Evolutionary conservation across 805 yeast species (phyloP).

Genomic region (Komagataella mondaviorum): DNA sequence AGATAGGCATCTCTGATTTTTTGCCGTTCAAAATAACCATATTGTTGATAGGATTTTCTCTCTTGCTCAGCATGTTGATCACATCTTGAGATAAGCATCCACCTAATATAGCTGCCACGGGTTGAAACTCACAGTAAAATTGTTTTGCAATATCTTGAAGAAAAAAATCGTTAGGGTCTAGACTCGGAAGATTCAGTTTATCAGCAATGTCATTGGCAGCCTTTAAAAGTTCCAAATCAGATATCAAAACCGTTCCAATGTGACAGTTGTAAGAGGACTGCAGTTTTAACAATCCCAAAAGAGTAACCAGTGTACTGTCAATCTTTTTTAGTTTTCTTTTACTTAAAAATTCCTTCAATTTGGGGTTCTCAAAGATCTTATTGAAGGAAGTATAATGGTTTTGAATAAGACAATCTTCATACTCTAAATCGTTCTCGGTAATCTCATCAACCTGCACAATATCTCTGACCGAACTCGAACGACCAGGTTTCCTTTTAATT

Average conservation of each 20-base stretch:
- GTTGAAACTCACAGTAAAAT: slow-evolving; percentile 55
- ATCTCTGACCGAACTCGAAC: slow-evolving; percentile 25
- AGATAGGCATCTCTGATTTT: slow-evolving; percentile 67
- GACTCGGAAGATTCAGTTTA: slow-evolving; percentile 18
- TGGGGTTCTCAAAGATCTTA: slow-evolving; percentile 20
- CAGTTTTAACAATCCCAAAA: slow-evolving; percentile 42
- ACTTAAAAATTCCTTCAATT: slow-evolving; percentile 9
- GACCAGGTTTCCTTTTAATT: slow-evolving; percentile 37
- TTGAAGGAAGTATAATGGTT: slow-evolving; percentile 23
- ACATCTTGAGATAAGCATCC: slow-evolving; percentile 87
- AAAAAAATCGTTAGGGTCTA: background rate
- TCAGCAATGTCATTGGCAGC: slow-evolving; percentile 18
- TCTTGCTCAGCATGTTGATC: slow-evolving; percentile 63
- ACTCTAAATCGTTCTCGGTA: slow-evolving; percentile 21
- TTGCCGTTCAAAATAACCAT: slow-evolving; percentile 65
- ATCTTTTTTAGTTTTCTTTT: slow-evolving; percentile 31
- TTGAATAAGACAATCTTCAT: slow-evolving; percentile 23
- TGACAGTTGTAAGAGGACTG: slow-evolving; percentile 2
- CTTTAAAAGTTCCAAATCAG: slow-evolving; percentile 14
- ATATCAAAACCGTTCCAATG: slow-evolving; percentile 11
- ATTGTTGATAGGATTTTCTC: slow-evolving; percentile 75
- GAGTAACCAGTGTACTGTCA: slow-evolving; percentile 43
- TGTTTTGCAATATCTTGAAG: slow-evolving; percentile 28
- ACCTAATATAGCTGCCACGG: slow-evolving; percentile 79
- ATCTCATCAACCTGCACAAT: slow-evolving; percentile 22